Evolutionary conservation across 768 basidiomycete species (phyloP).

Genomic region (Panellus pusillus): DNA sequence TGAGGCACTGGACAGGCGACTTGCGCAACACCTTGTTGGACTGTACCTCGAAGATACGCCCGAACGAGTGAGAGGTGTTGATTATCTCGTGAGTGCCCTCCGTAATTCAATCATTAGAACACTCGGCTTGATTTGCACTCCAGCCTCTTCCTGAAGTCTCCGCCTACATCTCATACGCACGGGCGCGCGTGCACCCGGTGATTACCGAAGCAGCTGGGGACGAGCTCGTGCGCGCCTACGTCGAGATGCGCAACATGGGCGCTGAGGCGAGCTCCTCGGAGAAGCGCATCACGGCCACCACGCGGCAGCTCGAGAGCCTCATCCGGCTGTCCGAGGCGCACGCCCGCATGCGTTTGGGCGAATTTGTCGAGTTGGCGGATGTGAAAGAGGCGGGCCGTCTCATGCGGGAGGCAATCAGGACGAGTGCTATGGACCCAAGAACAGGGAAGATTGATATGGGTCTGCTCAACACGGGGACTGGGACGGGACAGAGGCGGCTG

Average conservation of each 20-base stretch:
- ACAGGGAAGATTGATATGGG: conserved; percentile 99
- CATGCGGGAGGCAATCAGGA: conserved; percentile 95
- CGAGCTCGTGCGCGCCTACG: conserved; percentile 87
- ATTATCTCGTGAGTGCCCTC: conserved; percentile 68
- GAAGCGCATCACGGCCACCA: conserved; percentile 96
- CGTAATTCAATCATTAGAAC: background rate
- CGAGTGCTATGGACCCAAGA: conserved; percentile 91
- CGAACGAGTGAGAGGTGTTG: conserved; percentile 52
- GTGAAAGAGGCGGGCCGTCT: conserved; percentile 91
- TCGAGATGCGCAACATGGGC: conserved; percentile 91
- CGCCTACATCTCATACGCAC: conserved; percentile 92
- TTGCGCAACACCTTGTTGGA: conserved; percentile 91
- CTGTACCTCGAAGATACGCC: conserved; percentile 93
- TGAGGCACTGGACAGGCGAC: conserved; percentile 76
- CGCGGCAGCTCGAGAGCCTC: conserved; percentile 95
- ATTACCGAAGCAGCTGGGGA: conserved; percentile 83
- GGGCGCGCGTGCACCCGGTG: conserved; percentile 79
- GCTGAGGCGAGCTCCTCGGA: conserved; percentile 85
- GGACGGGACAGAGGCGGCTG: conserved; percentile 79
- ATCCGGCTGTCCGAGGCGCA: conserved; percentile 96
- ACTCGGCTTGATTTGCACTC: background rate
- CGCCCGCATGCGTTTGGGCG: conserved; percentile 91
- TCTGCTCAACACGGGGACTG: conserved; percentile 90
- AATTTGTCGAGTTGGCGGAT: conserved; percentile 82
- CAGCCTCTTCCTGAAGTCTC: conserved; percentile 90